Base-by-base conservation (phyloP, 768 basidiomycete genomes). In the Phylloporus scabripes region DNA sequence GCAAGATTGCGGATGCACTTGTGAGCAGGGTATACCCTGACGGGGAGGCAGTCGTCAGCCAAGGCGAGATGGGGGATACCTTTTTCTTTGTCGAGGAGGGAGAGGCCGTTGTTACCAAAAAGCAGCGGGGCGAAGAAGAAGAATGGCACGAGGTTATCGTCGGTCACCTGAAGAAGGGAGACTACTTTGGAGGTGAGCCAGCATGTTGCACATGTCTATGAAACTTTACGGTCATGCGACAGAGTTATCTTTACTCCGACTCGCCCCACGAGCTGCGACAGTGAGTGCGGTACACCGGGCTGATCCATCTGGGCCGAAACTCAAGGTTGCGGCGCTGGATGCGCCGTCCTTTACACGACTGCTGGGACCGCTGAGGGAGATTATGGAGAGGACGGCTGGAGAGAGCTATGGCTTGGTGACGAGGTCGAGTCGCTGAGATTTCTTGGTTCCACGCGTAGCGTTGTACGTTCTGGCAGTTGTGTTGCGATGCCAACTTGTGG, bases 31-130 rank as follows among this genome's bases (percentile, higher is more conserved):
- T 86, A 7, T 88, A 91, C 65, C 73, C 77, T 32, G 87, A 92
- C 57, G 94, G 92, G 17, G 84, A 92, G 59, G 79, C 83, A 3
- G 91, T 99, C 24, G 92, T 99, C 45, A 76, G 74, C 42, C 87
- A 98, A 67, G 95, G 95, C 47, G 96, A 99, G 55, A 83, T 90
- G 71, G 95, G 96, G 7, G 92, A 95, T 60, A 93, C 91, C 32
- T 98, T 98, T 73, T 99, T 92, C 76, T 93, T 99, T 54, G 83
- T 99, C 28, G 96, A 98, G 65, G 91, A 91, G 59, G 95, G 95
- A 15, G 83, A 88, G 56, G 95, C 95, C 2, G 73, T 82, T 42
- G 93, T 91, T 0, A 87, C 87, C 39, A 94, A 96, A 72, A 72
- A 73, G 39, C 80, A 83, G 50, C 73, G 74, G 50, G 72, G 67